A percentile compares a stretch with the other conserved stretches of the same genome.
phyloP scores from a whole-genome alignment of 176 grass and related monocot species.

The Thinopyrum elongatum region DNA sequence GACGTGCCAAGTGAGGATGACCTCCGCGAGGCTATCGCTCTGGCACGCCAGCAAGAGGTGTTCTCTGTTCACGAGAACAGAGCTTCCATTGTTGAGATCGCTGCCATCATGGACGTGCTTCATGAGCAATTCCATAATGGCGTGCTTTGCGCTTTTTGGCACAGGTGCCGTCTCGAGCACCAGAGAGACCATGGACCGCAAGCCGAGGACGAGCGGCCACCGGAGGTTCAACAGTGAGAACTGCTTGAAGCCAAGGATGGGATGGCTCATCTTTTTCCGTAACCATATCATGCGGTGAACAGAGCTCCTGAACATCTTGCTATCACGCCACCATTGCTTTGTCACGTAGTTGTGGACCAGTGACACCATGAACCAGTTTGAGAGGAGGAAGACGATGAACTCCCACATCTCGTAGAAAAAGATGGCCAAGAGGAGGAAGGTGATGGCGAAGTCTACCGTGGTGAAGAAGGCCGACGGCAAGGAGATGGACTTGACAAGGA shows the following conservation, averaged over 20 bases:
- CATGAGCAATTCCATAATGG: not conserved
- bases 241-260: not conserved
- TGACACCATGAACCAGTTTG: constrained; percentile 19
- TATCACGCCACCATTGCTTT: not conserved
- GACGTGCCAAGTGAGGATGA: constrained; percentile 8
- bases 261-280: not conserved
- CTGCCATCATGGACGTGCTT: too few relatives aligned
- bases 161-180: not conserved
- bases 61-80: rapidly evolving
- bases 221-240: not conserved
- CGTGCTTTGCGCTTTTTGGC: not conserved
- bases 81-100: not conserved
- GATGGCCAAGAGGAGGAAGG: not conserved
- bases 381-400: constrained; percentile 5
- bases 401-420: not conserved
- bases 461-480: not conserved
- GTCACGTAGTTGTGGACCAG: not conserved
- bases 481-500: not conserved
- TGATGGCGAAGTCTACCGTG: not conserved
- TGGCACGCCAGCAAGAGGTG: not conserved
- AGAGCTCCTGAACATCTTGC: not conserved
- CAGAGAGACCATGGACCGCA: not conserved
- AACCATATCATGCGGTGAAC: not conserved
- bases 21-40: not conserved
- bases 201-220: not conserved